Evolutionary conservation across 768 basidiomycete species (phyloP).

Genomic region (Mycena rebaudengoi): DNA sequence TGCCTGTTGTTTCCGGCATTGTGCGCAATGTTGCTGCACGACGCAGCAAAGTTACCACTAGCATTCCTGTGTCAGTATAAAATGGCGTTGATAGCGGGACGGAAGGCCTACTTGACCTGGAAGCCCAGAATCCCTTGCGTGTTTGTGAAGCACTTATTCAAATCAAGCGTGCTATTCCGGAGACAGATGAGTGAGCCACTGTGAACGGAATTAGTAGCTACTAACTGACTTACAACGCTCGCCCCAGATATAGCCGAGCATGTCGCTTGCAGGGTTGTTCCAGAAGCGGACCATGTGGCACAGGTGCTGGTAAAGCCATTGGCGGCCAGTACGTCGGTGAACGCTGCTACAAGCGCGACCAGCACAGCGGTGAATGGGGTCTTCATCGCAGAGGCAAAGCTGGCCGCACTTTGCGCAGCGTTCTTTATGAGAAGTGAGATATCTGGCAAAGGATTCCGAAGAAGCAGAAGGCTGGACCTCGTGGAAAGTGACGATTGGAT

Average conservation of each 20-base stretch:
- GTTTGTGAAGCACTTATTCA: slow-evolving; percentile 19
- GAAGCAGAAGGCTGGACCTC: slow-evolving; percentile 1
- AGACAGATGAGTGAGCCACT: not conserved
- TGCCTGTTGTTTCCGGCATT: slow-evolving; percentile 7
- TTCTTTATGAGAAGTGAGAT: slow-evolving; percentile 1
- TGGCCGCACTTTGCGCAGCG: not conserved
- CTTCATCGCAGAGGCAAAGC: slow-evolving; percentile 13
- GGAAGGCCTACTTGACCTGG: slow-evolving; percentile 7
- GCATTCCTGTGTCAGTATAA: not conserved
- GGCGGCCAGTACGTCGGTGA: slow-evolving; percentile 1
- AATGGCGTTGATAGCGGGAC: not conserved
- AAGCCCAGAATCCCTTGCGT: slow-evolving; percentile 12
- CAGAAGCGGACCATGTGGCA: slow-evolving; percentile 10
- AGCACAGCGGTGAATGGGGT: slow-evolving; percentile 3
- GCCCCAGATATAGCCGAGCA: not conserved
- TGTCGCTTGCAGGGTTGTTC: slow-evolving; percentile 11
- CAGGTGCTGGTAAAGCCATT: slow-evolving; percentile 10
- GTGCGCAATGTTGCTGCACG: slow-evolving; percentile 11
- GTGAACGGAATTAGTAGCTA: not conserved
- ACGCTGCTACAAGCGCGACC: slow-evolving; percentile 1
- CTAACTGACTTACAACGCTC: not conserved
- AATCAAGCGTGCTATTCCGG: slow-evolving; percentile 9
- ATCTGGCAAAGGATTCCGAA: not conserved
- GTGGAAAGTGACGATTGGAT: not conserved
- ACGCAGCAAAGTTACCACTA: slow-evolving; percentile 14